Conservation (phyloP, 1,284 basidiomycete species). For the Ceratobasidium sp. region DNA sequence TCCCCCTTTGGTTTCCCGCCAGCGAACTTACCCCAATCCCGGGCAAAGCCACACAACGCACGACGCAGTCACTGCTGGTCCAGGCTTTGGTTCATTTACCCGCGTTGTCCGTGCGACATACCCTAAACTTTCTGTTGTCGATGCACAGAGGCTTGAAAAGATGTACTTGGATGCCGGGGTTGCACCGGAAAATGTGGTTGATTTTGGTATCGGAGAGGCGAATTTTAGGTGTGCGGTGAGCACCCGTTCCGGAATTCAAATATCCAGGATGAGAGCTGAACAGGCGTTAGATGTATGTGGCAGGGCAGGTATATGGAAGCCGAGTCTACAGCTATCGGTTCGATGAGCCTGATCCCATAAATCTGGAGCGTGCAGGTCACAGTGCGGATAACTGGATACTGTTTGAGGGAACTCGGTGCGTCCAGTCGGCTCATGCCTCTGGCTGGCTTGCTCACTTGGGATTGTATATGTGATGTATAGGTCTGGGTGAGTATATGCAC, state of each 20-base stretch:
- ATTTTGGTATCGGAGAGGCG: conserved; percentile 8
- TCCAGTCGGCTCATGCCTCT: neutral
- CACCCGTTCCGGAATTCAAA: no score
- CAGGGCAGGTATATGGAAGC: conserved; percentile 12
- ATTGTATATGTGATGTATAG: neutral
- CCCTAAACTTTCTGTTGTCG: conserved; percentile 5
- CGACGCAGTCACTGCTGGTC: conserved; percentile 5
- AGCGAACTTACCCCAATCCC: neutral
- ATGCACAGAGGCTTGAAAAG: conserved; percentile 4
- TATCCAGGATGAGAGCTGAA: no score
- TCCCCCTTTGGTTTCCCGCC: neutral
- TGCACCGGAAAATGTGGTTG: conserved; percentile 10
- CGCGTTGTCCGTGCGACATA: neutral
- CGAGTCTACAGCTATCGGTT: conserved; percentile 32
- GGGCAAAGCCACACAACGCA: conserved; percentile 25
- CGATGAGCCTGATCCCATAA: conserved; percentile 28
- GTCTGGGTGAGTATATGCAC: conserved; percentile 1
- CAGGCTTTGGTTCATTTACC: neutral
- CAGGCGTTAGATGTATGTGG: neutral
- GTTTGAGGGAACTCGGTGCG: conserved; percentile 38
- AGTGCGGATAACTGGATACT: conserved; percentile 35
- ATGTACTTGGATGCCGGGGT: conserved; percentile 25
- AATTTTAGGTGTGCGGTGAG: conserved; percentile 23
- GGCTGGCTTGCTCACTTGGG: no score
- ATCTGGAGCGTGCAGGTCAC: conserved; percentile 26